Evolutionary conservation across 1,284 basidiomycete genomes (phyloP), one percentile per base, ranked within the genome.

Genomic region (Ganoderma lingzhi): DNA sequence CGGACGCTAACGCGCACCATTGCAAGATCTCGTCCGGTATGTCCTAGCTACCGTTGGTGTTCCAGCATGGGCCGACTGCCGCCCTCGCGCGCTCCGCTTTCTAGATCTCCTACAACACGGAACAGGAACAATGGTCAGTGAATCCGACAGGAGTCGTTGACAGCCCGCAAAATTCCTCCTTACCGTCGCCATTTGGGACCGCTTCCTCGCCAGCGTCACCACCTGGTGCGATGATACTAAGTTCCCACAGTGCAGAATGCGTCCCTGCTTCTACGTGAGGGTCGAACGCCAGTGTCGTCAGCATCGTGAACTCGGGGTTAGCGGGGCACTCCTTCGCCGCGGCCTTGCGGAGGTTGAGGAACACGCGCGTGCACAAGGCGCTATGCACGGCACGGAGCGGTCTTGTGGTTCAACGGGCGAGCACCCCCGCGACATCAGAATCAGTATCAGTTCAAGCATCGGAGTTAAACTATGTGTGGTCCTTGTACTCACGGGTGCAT

Each of bases 281-380:
- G 12, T 37, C 32, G 59, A 60, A 60, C 12, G 37, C 59, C n/a
- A 60, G n/a, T 5, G 59, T 42, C 59, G 59, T 60, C 35, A 23
- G 19, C 59, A 37, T 60, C 6, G 59, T 35, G 37, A 60, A 60
- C n/a, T 60, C 59, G 2, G 35, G 59, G 10, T 60, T 23, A 8
- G n/a, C 6, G 15, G 35, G 35, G 12, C 37, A 41, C n/a, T 23
- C 35, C 37, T 23, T 37, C 37, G 41, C 35, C 8, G 59, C 59
- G 5, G 59, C 59, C n/a, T 60, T 60, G 37, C 59, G 59, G 35
- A 60, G 41, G 37, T 60, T 60, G 32, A 59, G 58, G 6, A 58
- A 30, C 8, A 58, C 55, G 14, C 55, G 55, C 17, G 55, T 58
- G 8, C 55, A 58, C 30, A 58, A 12, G 5, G 55, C 55, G 30